Base-by-base conservation (phyloP, 2,329 filamentous ascomycete genomes). In the Amauroascus verrucosus region DNA sequence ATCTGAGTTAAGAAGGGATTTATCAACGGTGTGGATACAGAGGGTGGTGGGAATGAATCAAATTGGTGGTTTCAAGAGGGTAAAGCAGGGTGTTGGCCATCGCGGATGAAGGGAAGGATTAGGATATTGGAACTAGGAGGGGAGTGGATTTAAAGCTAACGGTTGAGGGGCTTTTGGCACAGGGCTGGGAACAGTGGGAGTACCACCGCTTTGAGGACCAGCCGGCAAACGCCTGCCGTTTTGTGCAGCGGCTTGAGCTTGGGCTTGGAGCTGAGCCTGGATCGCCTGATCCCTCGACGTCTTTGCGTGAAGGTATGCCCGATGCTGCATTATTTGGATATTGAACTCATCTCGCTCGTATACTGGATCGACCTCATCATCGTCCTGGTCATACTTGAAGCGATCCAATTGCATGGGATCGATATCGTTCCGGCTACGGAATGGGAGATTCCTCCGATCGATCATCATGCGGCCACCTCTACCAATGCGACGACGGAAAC, bases 401-500 rank as follows among this genome's bases (percentile, higher is more conserved):
- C 83, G 80, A 65, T 91, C 86, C 54, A 77, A 70, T 48, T 75
- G 77, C 70, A 63, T 68, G 68, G 66, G 70, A 59, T 73, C 71
- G 61, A 69, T 60, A 16, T 71, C 64, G 69, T 73, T 55, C 74
- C 72, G 72, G 62, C 66, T 69, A 49, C 74, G 77, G 41, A 78
- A 67, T 58, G 74, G 77, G 65, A 88, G 74, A 53, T 84, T 83
- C 61, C 86, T 83, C 61, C 89, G 84, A 70, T 97, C 93, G 60
- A 97, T 88, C 79, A 89, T 88, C 60, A 95, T 69, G 37, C 91
- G 83, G 58, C 89, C 88, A 58, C 90, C 78, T 61, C 91, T 85
- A 51, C 91, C 91, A 53, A 89, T 82, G 55, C 93, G 84, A 58
- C 89, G 82, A 60, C 91, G 83, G 75, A 86, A 96, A 14, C 84